Evolutionary conservation across 768 basidiomycete species (phyloP).

Genomic region (Cubamyces lactineus): DNA sequence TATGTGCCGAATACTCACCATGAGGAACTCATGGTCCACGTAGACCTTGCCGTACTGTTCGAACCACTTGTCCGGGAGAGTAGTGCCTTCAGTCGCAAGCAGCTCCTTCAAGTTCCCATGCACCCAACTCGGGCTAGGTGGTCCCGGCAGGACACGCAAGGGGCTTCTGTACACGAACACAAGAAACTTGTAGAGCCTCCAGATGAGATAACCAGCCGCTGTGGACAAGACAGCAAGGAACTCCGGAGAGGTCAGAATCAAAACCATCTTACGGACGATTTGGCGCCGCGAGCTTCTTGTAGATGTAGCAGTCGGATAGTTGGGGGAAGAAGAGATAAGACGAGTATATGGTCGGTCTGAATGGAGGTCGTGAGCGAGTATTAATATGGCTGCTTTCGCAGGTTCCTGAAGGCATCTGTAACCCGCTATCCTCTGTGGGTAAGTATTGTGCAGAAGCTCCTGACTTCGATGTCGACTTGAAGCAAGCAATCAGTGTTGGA

Average conservation of each 20-base stretch:
- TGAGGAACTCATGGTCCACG: slow-evolving; percentile 46
- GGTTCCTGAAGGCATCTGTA: too few relatives aligned
- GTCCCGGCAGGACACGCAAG: slow-evolving; percentile 53
- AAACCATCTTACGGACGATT: not conserved
- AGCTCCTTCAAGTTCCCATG: slow-evolving; percentile 56
- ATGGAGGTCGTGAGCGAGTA: too few relatives aligned
- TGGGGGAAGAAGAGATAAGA: not conserved
- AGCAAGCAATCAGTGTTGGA: too few relatives aligned
- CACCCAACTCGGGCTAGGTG: slow-evolving; percentile 46
- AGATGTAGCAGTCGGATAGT: too few relatives aligned
- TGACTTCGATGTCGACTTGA: too few relatives aligned
- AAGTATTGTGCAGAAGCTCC: too few relatives aligned
- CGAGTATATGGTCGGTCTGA: not conserved
- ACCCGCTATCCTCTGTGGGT: too few relatives aligned
- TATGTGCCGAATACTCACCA: slow-evolving; percentile 37
- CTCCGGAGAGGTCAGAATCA: not conserved
- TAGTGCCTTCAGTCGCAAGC: slow-evolving; percentile 46
- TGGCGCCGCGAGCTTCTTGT: not conserved
- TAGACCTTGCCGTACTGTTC: slow-evolving; percentile 50
- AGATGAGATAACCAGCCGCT: not conserved
- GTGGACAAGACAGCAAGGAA: not conserved
- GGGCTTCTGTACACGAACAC: slow-evolving; percentile 36
- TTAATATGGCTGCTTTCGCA: too few relatives aligned
- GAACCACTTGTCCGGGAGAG: slow-evolving; percentile 44
- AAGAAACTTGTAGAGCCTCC: not conserved